Evolutionary conservation across 2,329 filamentous ascomycete species (phyloP).

Genomic region (Aureobasidium sp.): DNA sequence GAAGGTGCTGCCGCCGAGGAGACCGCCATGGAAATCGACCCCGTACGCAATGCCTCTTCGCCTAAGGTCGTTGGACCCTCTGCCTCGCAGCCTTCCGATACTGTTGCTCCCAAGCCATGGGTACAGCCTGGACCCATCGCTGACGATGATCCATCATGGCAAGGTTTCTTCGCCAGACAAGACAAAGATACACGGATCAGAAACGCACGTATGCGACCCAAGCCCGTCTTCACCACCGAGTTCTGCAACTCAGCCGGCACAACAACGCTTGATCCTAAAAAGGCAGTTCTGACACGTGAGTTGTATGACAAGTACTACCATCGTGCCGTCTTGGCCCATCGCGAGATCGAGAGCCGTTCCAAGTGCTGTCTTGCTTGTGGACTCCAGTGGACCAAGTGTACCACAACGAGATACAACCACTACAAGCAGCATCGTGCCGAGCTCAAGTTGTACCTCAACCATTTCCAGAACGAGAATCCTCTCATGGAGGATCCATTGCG

Average conservation of each 20-base stretch:
- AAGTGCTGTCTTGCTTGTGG: constrained; percentile 6
- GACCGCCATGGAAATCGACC: not conserved
- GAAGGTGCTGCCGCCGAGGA: not conserved
- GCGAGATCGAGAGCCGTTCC: not conserved
- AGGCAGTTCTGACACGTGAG: not conserved
- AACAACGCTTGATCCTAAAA: not conserved
- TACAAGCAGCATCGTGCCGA: constrained; percentile 4
- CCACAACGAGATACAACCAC: not conserved
- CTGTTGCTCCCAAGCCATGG: not conserved
- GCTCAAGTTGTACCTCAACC: not conserved
- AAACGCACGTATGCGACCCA: not conserved
- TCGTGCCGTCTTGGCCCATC: not conserved
- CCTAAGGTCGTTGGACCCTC: not conserved
- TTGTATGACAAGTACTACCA: not conserved
- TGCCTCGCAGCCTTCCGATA: not conserved
- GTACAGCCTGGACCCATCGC: not conserved
- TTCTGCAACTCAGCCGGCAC: not conserved
- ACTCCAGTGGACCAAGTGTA: not conserved
- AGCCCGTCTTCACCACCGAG: constrained; percentile 2
- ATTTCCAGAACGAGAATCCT: not conserved
- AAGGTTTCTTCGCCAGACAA: not conserved
- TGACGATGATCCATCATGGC: not conserved
- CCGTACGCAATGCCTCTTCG: not conserved
- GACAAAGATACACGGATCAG: not conserved
- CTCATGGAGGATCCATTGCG: not conserved